phyloP scores from a whole-genome alignment of 2,329 filamentous ascomycete genomes.

The Cladosporium velox region DNA sequence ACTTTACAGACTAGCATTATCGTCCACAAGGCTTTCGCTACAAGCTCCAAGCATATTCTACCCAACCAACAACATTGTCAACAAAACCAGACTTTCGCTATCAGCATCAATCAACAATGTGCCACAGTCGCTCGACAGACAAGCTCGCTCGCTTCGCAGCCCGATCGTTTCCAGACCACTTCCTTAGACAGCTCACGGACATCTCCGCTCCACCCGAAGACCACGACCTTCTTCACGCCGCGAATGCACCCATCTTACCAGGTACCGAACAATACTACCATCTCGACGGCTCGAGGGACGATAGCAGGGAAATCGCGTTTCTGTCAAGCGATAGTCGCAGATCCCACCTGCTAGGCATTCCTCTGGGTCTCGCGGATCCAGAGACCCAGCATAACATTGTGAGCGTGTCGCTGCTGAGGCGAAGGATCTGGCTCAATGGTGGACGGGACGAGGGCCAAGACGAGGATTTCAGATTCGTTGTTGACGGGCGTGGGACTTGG shows the following conservation, averaged over 20 bases:
- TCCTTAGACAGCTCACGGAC: not conserved
- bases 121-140: not conserved
- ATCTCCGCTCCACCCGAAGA: not conserved
- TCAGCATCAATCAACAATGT: not conserved
- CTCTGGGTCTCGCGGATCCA: not conserved
- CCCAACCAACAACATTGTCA: not conserved
- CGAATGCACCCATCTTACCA: not conserved
- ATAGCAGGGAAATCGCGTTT: not conserved
- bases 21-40: not conserved
- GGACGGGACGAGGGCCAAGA: not conserved
- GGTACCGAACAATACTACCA: not conserved
- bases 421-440: not conserved
- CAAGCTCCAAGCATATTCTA: not conserved
- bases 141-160: slow-evolving; percentile 4
- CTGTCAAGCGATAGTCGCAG: not conserved
- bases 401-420: not conserved
- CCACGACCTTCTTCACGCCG: not conserved
- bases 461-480: not conserved
- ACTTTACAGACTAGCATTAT: not conserved
- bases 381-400: not conserved
- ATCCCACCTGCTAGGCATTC: not conserved
- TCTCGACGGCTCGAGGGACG: not conserved
- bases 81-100: not conserved
- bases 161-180: not conserved
- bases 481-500: not conserved